Percentiles rank a stretch among this genome's conserved stretches.
These are phyloP conservation scores for Chernovozyma aurita DNA, from an alignment of 1,139 yeast genomes.

Conservation along the genomic window DNA sequence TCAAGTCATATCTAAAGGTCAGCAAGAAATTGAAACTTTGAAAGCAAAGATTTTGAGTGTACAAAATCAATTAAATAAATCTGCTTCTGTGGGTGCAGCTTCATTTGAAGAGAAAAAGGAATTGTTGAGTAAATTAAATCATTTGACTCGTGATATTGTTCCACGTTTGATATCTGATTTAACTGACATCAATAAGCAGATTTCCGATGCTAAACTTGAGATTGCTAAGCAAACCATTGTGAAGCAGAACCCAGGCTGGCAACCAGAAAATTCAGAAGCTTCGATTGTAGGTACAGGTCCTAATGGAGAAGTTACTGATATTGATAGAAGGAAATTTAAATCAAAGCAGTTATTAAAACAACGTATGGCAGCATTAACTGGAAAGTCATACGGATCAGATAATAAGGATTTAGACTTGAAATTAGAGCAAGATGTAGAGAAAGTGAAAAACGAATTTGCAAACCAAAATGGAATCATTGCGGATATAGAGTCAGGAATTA, in stretches of 20 bases:
- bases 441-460: conserved; percentile 51
- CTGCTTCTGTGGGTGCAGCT: conserved; percentile 22
- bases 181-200: conserved; percentile 57
- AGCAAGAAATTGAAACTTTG: conserved; percentile 56
- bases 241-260: conserved; percentile 60
- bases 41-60: conserved; percentile 56
- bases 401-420: conserved; percentile 50
- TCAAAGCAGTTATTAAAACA: conserved; percentile 74
- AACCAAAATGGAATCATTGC: conserved; percentile 55
- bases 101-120: conserved; percentile 36
- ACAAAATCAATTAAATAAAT: conserved; percentile 43
- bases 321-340: conserved; percentile 73
- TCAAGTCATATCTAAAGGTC: conserved; percentile 20
- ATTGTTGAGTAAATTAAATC: conserved; percentile 48
- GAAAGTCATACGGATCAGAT: conserved; percentile 46
- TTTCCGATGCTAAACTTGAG: conserved; percentile 65
- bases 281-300: conserved; percentile 75
- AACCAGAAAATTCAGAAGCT: conserved; percentile 45
- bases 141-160: conserved; percentile 56
- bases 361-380: conserved; percentile 90
- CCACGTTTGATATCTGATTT: conserved; percentile 67
- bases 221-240: conserved; percentile 50
- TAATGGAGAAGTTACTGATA: conserved; percentile 76
- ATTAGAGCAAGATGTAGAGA: conserved; percentile 51
- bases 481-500: conserved; percentile 73